These are phyloP conservation scores for Chytriomyces hyalinus DNA, from an alignment of 192 early-diverging fungal genomes.

Conservation along the genomic window DNA sequence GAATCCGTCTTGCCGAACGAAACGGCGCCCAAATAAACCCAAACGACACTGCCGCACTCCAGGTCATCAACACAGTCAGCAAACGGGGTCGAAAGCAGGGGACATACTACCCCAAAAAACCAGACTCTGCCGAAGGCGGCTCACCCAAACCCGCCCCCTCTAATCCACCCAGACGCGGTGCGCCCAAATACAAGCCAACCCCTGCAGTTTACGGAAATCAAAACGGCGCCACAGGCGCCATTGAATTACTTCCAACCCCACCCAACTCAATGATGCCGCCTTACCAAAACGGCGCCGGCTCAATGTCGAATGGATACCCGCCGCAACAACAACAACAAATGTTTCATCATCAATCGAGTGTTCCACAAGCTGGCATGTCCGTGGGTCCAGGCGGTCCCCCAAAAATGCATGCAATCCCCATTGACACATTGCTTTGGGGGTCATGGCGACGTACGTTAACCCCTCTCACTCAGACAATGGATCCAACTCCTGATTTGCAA, in stretches of 20 bases:
- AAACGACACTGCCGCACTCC: slow-evolving; percentile 18
- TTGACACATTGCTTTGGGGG: slow-evolving; percentile 24
- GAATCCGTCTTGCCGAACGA: slow-evolving; percentile 20
- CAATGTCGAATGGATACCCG: too few relatives aligned
- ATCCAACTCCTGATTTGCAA: slow-evolving; percentile 17
- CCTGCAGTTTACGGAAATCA: not conserved
- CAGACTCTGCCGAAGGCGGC: not conserved
- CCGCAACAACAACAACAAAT: too few relatives aligned
- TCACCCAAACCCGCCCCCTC: not conserved
- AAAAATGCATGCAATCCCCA: slow-evolving; percentile 22
- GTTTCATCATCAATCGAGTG: too few relatives aligned
- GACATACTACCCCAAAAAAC: slow-evolving; percentile 3
- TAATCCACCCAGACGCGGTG: not conserved
- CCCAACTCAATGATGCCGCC: not conserved
- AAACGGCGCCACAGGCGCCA: not conserved
- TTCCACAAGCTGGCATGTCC: too few relatives aligned
- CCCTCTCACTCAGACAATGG: not conserved
- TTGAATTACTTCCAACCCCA: not conserved
- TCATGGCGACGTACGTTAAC: slow-evolving; percentile 24
- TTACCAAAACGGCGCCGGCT: too few relatives aligned
- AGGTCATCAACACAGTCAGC: slow-evolving; percentile 7
- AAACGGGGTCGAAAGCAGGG: slow-evolving; percentile 23
- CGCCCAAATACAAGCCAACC: slow-evolving; percentile 24
- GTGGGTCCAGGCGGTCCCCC: not conserved
- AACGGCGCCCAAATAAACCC: slow-evolving; percentile 19